Conservation (phyloP, 2,329 filamentous ascomycete genomes). For the Colletotrichum acutatum region DNA sequence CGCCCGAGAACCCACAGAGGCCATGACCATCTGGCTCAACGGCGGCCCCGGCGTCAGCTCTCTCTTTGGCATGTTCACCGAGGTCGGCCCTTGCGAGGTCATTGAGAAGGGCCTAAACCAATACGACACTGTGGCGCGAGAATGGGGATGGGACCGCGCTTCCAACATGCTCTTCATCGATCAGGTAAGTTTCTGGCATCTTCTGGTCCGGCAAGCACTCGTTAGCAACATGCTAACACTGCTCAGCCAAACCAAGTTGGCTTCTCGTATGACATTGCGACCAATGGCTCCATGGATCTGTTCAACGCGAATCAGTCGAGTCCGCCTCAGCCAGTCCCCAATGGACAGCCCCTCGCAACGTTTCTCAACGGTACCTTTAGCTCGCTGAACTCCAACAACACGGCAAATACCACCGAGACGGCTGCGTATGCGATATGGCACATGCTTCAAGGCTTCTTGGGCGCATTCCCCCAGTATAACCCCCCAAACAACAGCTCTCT, state of each 20-base stretch:
- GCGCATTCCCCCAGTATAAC: conserved; percentile 67
- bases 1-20: conserved; percentile 54
- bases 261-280: conserved; percentile 73
- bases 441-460: conserved; percentile 70
- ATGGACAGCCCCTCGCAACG: conserved; percentile 42
- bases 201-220: conserved; percentile 37
- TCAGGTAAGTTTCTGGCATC: conserved; percentile 51
- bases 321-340: conserved; percentile 40
- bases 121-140: conserved; percentile 65
- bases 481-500: conserved; percentile 59
- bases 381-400: conserved; percentile 59
- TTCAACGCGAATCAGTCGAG: conserved; percentile 52
- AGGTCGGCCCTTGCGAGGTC: conserved; percentile 66
- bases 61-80: conserved; percentile 72
- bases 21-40: conserved; percentile 71
- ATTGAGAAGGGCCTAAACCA: conserved; percentile 58
- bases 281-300: conserved; percentile 68
- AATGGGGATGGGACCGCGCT: conserved; percentile 73
- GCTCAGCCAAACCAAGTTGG: conserved; percentile 75
- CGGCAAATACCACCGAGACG: conserved; percentile 65
- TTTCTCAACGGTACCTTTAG: conserved; percentile 74
- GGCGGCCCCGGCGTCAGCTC: conserved; percentile 74
- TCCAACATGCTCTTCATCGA: conserved; percentile 68
- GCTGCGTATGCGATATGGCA: conserved; percentile 73
- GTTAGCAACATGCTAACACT: conserved; percentile 43